These are phyloP conservation scores for Eragrostis tef DNA, from an alignment of 202 grass and related monocot genomes.

Conservation along the genomic window DNA sequence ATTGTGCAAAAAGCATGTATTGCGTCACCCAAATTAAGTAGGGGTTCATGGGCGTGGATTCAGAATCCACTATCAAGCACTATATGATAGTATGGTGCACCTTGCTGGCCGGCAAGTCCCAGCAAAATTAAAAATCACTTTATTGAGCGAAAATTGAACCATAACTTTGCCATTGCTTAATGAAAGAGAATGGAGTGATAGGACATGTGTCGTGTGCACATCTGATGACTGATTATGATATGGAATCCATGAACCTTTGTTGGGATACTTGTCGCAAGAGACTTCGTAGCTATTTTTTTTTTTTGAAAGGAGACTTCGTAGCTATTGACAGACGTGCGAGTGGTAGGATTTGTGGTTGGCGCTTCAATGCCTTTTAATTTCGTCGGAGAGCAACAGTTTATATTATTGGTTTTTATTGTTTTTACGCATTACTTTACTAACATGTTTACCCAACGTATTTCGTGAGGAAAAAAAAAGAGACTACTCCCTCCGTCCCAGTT, in stretches of 20 bases:
- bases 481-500: no score
- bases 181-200: slow-evolving; percentile 7
- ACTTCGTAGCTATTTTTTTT: no score
- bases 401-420: no score
- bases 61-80: slow-evolving; percentile 55
- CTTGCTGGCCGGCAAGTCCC: slow-evolving; percentile 17
- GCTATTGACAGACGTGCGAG: no score
- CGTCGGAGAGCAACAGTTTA: no score
- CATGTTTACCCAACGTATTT: no score
- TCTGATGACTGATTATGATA: slow-evolving; percentile 21
- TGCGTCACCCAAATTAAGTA: slow-evolving; percentile 32
- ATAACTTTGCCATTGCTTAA: slow-evolving; percentile 36
- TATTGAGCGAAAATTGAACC: slow-evolving; percentile 24
- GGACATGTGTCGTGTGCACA: not conserved
- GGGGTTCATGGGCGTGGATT: slow-evolving; percentile 49
- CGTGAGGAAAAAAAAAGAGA: no score
- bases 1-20: slow-evolving; percentile 33
- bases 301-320: not conserved
- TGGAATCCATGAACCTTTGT: slow-evolving; percentile 44
- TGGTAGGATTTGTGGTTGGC: no score
- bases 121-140: slow-evolving; percentile 23
- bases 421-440: no score
- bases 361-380: no score
- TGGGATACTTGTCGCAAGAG: slow-evolving; percentile 31
- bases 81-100: not conserved